Evolutionary conservation across 2,329 filamentous ascomycete species (phyloP).

Genomic region (Epicoccum sorghinum): DNA sequence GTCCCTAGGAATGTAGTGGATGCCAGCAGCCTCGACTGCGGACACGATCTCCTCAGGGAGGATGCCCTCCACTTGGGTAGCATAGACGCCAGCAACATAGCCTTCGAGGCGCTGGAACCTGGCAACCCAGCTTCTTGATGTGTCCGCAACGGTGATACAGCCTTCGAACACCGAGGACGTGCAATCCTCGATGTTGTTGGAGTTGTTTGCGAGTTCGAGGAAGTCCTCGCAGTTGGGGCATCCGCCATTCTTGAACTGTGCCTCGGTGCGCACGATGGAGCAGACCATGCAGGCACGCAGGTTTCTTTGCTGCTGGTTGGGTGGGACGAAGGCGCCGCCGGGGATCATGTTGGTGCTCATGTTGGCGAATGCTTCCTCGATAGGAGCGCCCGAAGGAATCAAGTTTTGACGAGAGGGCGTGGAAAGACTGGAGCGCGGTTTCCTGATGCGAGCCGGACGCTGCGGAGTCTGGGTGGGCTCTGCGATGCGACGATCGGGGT

Average conservation of each 20-base stretch:
- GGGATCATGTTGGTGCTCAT: conserved; percentile 41
- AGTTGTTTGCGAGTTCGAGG: conserved; percentile 78
- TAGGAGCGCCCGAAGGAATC: no score
- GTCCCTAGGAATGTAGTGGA: conserved; percentile 63
- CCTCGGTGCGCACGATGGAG: conserved; percentile 85
- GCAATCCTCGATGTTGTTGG: conserved; percentile 86
- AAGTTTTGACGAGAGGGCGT: background rate
- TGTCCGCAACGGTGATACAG: conserved; percentile 82
- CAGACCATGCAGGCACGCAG: conserved; percentile 99
- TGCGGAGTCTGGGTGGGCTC: background rate
- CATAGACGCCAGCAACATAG: conserved; percentile 89
- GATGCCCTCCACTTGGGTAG: conserved; percentile 89
- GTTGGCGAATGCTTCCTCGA: background rate
- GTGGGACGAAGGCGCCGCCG: conserved; percentile 68
- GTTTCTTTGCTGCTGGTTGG: conserved; percentile 80
- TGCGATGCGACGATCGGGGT: background rate
- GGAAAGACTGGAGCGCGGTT: background rate
- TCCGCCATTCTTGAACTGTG: conserved; percentile 81
- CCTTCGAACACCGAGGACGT: conserved; percentile 97
- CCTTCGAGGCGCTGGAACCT: conserved; percentile 91
- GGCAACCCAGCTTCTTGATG: conserved; percentile 89
- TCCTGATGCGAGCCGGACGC: background rate
- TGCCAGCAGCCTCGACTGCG: conserved; percentile 63
- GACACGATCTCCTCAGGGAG: conserved; percentile 64
- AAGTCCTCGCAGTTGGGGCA: conserved; percentile 98